Evolutionary conservation across 768 basidiomycete species (phyloP).

Genomic region (Sistotremastrum suecicum): DNA sequence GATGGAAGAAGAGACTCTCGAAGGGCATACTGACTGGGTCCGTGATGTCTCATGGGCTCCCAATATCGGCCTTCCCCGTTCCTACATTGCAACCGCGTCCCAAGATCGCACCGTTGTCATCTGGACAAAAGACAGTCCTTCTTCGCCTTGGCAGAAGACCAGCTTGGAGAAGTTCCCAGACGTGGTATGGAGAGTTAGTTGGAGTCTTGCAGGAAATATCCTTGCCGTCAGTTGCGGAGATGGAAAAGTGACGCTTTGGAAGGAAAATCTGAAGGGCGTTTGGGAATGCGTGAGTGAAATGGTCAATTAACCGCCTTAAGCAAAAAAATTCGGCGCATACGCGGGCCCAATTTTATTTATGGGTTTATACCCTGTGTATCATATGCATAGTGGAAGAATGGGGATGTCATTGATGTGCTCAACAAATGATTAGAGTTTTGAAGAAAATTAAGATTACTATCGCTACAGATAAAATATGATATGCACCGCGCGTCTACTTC

Average conservation of each 20-base stretch:
- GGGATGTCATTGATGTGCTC: no score
- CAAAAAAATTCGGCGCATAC: not conserved
- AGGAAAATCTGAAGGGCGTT: conserved; percentile 85
- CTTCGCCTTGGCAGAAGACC: conserved; percentile 65
- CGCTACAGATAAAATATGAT: no score
- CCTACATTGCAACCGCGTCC: conserved; percentile 91
- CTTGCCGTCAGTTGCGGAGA: conserved; percentile 95
- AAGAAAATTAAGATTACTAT: no score
- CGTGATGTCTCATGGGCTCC: conserved; percentile 99
- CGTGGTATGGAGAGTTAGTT: conserved; percentile 97
- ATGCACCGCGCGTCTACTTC: conserved; percentile 33
- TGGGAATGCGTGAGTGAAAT: conserved; percentile 98
- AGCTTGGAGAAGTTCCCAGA: conserved; percentile 88
- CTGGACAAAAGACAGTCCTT: conserved; percentile 77
- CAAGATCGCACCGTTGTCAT: conserved; percentile 87
- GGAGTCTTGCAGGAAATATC: conserved; percentile 94
- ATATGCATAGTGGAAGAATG: no score
- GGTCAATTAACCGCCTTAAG: conserved; percentile 42
- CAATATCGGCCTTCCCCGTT: conserved; percentile 86
- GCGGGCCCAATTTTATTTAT: no score
- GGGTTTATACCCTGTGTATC: no score
- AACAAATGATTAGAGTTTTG: no score
- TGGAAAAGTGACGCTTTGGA: conserved; percentile 97
- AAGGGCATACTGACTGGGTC: conserved; percentile 95
- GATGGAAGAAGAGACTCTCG: conserved; percentile 80